Evolutionary conservation across 495 filamentous ascomycete genomes (phyloP).

Genomic region (Acidiella bohemica): DNA sequence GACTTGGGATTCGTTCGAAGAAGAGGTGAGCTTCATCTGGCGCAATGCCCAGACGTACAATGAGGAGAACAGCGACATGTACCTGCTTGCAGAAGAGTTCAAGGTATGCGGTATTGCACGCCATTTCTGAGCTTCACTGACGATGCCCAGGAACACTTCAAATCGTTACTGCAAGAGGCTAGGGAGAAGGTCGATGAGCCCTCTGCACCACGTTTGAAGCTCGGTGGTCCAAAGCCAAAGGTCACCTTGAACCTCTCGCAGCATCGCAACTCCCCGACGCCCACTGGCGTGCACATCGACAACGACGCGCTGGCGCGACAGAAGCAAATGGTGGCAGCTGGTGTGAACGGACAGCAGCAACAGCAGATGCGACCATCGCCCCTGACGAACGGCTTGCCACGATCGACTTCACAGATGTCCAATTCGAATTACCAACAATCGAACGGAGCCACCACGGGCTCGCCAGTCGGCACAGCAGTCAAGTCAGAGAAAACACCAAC

Average conservation of each 20-base stretch:
- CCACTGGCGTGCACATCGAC: constrained; percentile 35
- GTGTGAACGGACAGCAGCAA: constrained; percentile 30
- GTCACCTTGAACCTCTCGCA: constrained; percentile 17
- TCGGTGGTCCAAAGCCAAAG: constrained; percentile 27
- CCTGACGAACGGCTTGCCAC: constrained; percentile 10
- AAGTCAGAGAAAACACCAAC: constrained; percentile 27
- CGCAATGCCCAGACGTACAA: constrained; percentile 78
- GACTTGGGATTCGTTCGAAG: constrained; percentile 66
- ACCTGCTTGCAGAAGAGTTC: constrained; percentile 53
- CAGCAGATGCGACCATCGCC: constrained; percentile 23
- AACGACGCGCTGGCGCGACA: constrained; percentile 37
- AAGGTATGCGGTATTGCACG: constrained; percentile 40
- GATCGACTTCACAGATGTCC: constrained; percentile 21
- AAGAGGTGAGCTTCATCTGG: constrained; percentile 66
- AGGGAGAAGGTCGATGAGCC: constrained; percentile 46
- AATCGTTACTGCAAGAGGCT: constrained; percentile 50
- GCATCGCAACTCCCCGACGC: constrained; percentile 13
- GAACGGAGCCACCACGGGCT: constrained; percentile 15
- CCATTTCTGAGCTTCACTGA: not conserved
- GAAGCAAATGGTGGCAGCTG: constrained; percentile 35
- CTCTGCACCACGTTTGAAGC: constrained; percentile 58
- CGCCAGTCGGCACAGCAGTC: constrained; percentile 15
- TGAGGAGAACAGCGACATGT: constrained; percentile 73
- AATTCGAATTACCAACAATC: constrained; percentile 11
- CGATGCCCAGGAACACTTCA: constrained; percentile 37